Conservation (phyloP, 768 basidiomycete genomes). For the Xerocomellus amylosporus region DNA sequence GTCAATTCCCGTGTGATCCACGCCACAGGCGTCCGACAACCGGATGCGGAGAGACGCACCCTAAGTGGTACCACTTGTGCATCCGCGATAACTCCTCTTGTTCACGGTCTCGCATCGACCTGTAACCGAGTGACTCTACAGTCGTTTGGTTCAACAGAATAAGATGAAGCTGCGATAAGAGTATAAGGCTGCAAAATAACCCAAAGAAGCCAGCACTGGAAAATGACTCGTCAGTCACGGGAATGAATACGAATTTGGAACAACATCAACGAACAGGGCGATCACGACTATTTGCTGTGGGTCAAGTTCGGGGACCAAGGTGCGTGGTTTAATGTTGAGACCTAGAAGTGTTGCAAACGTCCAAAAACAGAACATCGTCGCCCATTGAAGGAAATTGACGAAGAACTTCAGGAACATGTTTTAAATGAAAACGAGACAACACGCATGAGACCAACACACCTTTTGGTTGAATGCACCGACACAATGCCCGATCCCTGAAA, state of each 20-base stretch:
- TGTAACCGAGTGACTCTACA: constrained; percentile 67
- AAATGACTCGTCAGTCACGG: constrained; percentile 5
- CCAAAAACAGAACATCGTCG: constrained; percentile 58
- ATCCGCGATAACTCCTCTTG: constrained; percentile 44
- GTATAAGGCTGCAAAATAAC: constrained; percentile 63
- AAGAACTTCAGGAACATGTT: constrained; percentile 58
- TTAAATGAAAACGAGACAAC: neutral
- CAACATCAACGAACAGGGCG: constrained; percentile 56
- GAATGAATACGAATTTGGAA: neutral
- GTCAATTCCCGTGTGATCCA: neutral
- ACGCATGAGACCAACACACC: constrained; percentile 36
- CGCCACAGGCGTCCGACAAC: neutral
- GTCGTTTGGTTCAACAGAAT: constrained; percentile 69
- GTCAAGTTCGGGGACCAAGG: constrained; percentile 43
- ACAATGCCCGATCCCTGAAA: constrained; percentile 86
- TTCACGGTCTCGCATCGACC: constrained; percentile 66
- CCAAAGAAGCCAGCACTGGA: constrained; percentile 66
- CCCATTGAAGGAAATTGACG: constrained; percentile 73
- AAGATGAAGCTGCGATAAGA: constrained; percentile 56
- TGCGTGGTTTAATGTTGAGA: constrained; percentile 40
- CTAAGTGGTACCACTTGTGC: constrained; percentile 51
- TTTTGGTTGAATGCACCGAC: constrained; percentile 92
- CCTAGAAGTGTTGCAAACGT: constrained; percentile 58
- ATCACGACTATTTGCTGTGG: constrained; percentile 70
- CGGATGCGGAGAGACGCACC: constrained; percentile 39